These are phyloP conservation scores for Oidium heveae DNA, from an alignment of 2,329 filamentous ascomycete species.

Conservation along the genomic window DNA sequence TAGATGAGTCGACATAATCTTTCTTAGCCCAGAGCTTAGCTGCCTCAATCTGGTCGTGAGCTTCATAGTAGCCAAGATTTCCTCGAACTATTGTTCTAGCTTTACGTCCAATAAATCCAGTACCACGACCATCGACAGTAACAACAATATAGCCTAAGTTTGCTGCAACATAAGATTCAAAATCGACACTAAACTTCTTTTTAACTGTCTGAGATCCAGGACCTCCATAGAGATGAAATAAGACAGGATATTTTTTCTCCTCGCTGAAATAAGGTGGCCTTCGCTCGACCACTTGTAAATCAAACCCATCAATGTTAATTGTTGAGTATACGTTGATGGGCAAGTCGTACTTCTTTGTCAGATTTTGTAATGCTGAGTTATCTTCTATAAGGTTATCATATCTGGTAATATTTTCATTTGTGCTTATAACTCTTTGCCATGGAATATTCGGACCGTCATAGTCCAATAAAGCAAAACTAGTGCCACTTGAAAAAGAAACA, in stretches of 20 bases:
- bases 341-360: no score
- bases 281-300: constrained; percentile 53
- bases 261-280: constrained; percentile 71
- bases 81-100: constrained; percentile 61
- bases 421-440: no score
- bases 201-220: constrained; percentile 77
- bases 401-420: no score
- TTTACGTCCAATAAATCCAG: constrained; percentile 68
- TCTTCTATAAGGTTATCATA: no score
- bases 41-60: constrained; percentile 73
- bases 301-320: constrained; percentile 57
- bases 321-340: no score
- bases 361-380: no score
- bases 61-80: constrained; percentile 64
- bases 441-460: no score
- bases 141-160: constrained; percentile 79
- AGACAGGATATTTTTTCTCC: constrained; percentile 68
- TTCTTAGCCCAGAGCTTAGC: constrained; percentile 64
- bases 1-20: constrained; percentile 55
- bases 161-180: constrained; percentile 71
- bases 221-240: constrained; percentile 87
- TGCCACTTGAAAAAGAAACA: constrained; percentile 66
- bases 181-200: constrained; percentile 63
- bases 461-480: no score
- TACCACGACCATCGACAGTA: constrained; percentile 81